These are phyloP conservation scores for Vinca minor DNA, from an alignment of 257 asterid genomes.

Conservation along the genomic window DNA sequence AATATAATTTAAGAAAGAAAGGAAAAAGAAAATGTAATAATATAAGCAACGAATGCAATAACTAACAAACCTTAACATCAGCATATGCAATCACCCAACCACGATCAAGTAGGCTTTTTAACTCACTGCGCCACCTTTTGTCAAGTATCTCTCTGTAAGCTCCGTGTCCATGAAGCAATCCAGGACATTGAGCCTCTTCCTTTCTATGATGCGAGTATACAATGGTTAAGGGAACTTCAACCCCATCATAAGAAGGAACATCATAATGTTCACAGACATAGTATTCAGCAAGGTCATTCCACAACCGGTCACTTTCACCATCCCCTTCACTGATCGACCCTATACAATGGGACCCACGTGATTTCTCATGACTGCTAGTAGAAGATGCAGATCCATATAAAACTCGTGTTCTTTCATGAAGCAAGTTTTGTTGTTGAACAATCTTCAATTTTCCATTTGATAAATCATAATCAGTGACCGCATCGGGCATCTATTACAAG, in stretches of 20 bases:
- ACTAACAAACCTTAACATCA: conserved; percentile 66
- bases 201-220: conserved; percentile 63
- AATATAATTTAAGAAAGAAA: background rate
- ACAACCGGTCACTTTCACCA: conserved; percentile 32
- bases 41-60: background rate
- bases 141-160: conserved; percentile 89
- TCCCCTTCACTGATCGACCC: conserved; percentile 9
- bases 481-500: conserved; percentile 83
- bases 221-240: conserved; percentile 64
- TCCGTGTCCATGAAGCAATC: conserved; percentile 93
- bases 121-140: conserved; percentile 68
- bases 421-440: conserved; percentile 82
- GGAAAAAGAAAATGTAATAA: background rate
- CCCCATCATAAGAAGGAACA: conserved; percentile 72
- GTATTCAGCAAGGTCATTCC: conserved; percentile 87
- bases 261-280: conserved; percentile 76
- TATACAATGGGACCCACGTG: conserved; percentile 26
- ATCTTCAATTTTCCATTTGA: conserved; percentile 65
- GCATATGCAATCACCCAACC: conserved; percentile 97
- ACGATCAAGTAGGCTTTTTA: conserved; percentile 89
- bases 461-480: conserved; percentile 79
- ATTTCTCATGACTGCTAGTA: conserved; percentile 26
- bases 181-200: conserved; percentile 59
- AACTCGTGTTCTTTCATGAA: conserved; percentile 68
- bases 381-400: conserved; percentile 65